These are phyloP conservation scores for Candida maris DNA, from an alignment of 805 yeast species.

Conservation along the genomic window DNA sequence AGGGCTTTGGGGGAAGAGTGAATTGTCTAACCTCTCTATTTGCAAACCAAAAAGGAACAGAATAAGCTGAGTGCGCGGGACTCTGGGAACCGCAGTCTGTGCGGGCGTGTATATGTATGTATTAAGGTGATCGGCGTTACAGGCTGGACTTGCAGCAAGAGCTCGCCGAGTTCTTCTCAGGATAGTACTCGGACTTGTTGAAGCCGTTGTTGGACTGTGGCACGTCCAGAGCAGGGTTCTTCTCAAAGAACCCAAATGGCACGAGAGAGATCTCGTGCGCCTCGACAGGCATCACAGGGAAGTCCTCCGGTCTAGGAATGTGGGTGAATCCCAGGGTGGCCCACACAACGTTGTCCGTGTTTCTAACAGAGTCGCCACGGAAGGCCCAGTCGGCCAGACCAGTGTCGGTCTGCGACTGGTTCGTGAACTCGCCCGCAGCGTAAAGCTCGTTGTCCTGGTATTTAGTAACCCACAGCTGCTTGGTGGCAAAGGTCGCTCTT, in stretches of 20 bases:
- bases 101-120: no score
- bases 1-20: no score
- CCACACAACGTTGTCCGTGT: slow-evolving; percentile 77
- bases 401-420: slow-evolving; percentile 70
- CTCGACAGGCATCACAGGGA: slow-evolving; percentile 90
- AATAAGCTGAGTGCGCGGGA: no score
- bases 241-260: slow-evolving; percentile 73
- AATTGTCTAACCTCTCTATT: no score
- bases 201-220: slow-evolving; percentile 67
- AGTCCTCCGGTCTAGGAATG: slow-evolving; percentile 78
- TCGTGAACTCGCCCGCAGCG: slow-evolving; percentile 85
- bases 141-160: slow-evolving; percentile 26
- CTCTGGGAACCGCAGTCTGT: no score
- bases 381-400: slow-evolving; percentile 72
- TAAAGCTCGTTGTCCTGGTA: slow-evolving; percentile 66
- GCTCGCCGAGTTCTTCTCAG: slow-evolving; percentile 19
- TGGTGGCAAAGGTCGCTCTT: slow-evolving; percentile 75
- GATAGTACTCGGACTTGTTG: slow-evolving; percentile 55
- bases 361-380: slow-evolving; percentile 64
- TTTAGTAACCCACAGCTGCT: slow-evolving; percentile 81
- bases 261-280: slow-evolving; percentile 62
- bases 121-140: no score
- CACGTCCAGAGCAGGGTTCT: slow-evolving; percentile 74
- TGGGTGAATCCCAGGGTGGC: slow-evolving; percentile 80
- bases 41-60: no score